These are phyloP conservation scores for Acacia confusa DNA, from an alignment of 306 rosid genomes.

Conservation along the genomic window DNA sequence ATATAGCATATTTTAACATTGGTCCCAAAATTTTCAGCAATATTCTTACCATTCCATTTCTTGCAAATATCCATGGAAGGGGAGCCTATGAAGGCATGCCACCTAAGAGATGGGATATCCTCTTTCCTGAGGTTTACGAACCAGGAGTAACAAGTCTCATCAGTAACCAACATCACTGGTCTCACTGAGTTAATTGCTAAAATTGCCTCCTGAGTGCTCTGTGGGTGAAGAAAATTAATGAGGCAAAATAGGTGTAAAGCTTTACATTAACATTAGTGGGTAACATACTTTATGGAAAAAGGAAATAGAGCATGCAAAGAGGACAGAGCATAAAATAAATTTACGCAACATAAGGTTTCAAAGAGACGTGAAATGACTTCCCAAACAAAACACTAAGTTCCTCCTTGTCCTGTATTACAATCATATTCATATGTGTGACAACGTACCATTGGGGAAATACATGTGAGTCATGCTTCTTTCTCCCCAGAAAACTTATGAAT, in stretches of 20 bases:
- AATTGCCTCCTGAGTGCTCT: constrained; percentile 78
- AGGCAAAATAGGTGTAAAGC: not conserved
- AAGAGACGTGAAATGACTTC: not conserved
- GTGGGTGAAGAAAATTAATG: constrained; percentile 5
- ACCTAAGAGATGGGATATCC: constrained; percentile 59
- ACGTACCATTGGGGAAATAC: too few species aligned
- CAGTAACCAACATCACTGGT: constrained; percentile 74
- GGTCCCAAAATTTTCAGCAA: constrained; percentile 9
- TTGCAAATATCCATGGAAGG: constrained; percentile 39
- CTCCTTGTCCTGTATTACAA: not conserved
- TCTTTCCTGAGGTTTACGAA: constrained; percentile 46
- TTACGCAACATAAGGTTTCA: not conserved
- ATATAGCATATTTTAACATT: not conserved
- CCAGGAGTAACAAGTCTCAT: constrained; percentile 65
- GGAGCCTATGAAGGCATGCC: constrained; percentile 62
- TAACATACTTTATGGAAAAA: constrained; percentile 1
- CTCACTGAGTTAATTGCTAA: constrained; percentile 62
- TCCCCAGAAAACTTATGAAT: not conserved
- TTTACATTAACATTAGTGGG: not conserved
- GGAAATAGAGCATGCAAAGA: not conserved
- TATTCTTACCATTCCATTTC: constrained; percentile 45
- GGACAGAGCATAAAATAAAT: not conserved
- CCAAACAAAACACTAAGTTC: not conserved
- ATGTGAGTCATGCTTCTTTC: not conserved
- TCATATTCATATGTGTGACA: not conserved